phyloP scores from a whole-genome alignment of 345 rosid species.

The Euphorbia tirucalli region DNA sequence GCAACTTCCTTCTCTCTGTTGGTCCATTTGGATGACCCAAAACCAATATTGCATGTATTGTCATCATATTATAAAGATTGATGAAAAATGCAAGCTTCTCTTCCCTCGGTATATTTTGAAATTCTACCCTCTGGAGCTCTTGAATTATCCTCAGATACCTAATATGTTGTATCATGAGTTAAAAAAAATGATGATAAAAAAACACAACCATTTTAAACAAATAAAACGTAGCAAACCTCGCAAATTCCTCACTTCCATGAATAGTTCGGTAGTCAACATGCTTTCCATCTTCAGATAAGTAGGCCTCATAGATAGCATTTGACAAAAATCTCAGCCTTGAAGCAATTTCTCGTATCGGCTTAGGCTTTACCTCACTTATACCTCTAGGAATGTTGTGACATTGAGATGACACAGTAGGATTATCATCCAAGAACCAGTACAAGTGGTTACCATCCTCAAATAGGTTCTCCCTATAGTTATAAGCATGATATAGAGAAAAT shows the following conservation, averaged over 20 bases:
- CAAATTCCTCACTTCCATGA: conserved; percentile 94
- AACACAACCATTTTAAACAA: conserved; percentile 3
- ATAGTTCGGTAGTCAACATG: conserved; percentile 85
- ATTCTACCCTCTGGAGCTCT: conserved; percentile 76
- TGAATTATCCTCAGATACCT: conserved; percentile 78
- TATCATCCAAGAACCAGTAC: conserved; percentile 76
- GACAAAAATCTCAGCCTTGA: conserved; percentile 65
- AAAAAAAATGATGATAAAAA: conserved; percentile 8
- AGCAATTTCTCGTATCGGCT: conserved; percentile 60
- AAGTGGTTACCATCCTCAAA: conserved; percentile 84
- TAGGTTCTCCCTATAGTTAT: conserved; percentile 56
- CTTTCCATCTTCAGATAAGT: conserved; percentile 67
- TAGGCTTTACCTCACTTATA: conserved; percentile 69
- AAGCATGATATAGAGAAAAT: conserved; percentile 16
- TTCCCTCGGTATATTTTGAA: conserved; percentile 64
- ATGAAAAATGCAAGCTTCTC: conserved; percentile 78
- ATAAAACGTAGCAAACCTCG: conserved; percentile 51
- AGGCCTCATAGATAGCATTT: conserved; percentile 70
- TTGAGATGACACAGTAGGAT: conserved; percentile 67
- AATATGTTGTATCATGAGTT: conserved; percentile 8
- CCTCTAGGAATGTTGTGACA: conserved; percentile 84
- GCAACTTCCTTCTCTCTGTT: conserved; percentile 62
- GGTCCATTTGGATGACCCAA: conserved; percentile 73
- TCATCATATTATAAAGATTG: conserved; percentile 89
- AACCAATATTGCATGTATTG: conserved; percentile 71